Percentiles rank a stretch among this genome's conserved stretches.
Conservation (phyloP, 306 rosid genomes). For the Fragaria ananassa region DNA sequence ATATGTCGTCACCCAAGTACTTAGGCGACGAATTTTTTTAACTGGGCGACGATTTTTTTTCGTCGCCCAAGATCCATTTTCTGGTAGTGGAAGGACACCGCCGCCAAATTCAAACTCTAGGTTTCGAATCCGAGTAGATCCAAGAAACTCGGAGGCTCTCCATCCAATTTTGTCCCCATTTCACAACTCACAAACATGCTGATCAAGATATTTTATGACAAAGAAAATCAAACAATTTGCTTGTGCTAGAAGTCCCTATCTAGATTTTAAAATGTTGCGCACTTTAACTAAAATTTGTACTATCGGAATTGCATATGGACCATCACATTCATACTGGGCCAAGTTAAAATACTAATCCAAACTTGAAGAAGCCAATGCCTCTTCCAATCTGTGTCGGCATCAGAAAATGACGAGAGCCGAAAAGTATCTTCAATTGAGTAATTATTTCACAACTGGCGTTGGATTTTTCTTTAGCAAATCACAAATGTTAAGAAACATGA, state of each 20-base stretch:
- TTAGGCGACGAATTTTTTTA: too few relatives aligned
- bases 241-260: background rate
- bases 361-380: background rate
- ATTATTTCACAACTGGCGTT: background rate
- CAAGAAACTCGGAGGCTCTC: too few relatives aligned
- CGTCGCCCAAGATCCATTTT: too few relatives aligned
- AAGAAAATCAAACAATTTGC: background rate
- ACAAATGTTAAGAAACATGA: background rate
- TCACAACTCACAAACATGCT: too few relatives aligned
- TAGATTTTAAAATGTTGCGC: background rate
- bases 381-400: slow-evolving; percentile 6
- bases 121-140: too few relatives aligned
- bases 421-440: background rate
- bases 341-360: background rate
- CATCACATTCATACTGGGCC: background rate
- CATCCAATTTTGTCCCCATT: too few relatives aligned
- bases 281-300: background rate
- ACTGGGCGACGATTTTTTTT: too few relatives aligned
- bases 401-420: slow-evolving; percentile 7
- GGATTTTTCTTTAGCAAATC: background rate
- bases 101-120: too few relatives aligned
- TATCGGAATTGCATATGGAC: background rate
- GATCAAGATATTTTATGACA: too few relatives aligned
- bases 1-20: too few relatives aligned
- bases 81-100: too few relatives aligned